Evolutionary conservation across 1,284 basidiomycete species (phyloP).

Genomic region (Ceratobasidium sp.): DNA sequence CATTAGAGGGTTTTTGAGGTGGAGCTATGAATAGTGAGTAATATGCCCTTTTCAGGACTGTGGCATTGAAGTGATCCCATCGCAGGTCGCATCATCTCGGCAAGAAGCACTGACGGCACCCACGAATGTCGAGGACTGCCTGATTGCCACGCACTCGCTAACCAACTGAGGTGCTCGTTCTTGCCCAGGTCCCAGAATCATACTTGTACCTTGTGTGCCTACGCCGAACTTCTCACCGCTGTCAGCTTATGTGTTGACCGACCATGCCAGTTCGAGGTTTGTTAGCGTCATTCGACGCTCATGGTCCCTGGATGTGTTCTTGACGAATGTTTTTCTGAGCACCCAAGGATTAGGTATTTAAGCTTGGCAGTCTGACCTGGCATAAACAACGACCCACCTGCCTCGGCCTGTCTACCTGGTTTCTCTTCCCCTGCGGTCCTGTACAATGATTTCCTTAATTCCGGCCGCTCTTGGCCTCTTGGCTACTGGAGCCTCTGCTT

Average conservation of each 20-base stretch:
- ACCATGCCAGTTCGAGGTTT: neutral
- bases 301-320: neutral
- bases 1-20: neutral
- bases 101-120: neutral
- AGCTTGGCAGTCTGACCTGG: neutral
- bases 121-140: constrained; percentile 1
- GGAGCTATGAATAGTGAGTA: neutral
- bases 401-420: neutral
- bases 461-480: neutral
- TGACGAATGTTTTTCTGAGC: neutral
- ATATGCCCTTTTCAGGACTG: neutral
- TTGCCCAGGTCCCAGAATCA: neutral
- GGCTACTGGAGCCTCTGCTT: constrained; percentile 8
- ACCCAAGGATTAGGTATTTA: neutral
- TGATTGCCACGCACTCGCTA: neutral
- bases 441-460: neutral
- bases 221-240: constrained; percentile 5
- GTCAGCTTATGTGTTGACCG: neutral
- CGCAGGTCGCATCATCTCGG: neutral
- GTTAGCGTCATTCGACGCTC: neutral
- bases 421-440: neutral
- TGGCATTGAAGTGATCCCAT: neutral
- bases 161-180: neutral
- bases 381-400: neutral
- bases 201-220: constrained; percentile 7